Evolutionary conservation across 306 rosid genomes (phyloP).

Genomic region (Sechiopsis laciniata): DNA sequence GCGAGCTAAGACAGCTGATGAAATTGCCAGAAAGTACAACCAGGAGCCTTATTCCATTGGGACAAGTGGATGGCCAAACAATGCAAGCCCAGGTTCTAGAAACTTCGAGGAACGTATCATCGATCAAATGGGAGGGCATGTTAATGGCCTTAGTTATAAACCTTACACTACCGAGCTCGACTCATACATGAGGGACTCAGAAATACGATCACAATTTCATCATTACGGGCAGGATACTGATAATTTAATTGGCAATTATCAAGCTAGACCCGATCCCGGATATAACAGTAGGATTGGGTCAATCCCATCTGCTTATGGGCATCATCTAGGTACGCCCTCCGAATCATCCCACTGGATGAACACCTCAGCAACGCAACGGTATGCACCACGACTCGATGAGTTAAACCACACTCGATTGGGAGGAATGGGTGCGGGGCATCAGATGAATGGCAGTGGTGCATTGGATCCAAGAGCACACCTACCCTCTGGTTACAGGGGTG

Average conservation of each 20-base stretch:
- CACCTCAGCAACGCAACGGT: constrained; percentile 50
- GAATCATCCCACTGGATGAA: constrained; percentile 33
- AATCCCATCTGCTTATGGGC: constrained; percentile 27
- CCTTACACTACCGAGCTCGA: constrained; percentile 29
- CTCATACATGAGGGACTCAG: constrained; percentile 30
- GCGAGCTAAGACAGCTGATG: constrained; percentile 6
- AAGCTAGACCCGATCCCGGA: constrained; percentile 31
- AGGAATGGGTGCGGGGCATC: constrained; percentile 31
- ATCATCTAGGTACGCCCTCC: constrained; percentile 19
- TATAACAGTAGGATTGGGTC: constrained; percentile 23
- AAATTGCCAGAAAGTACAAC: constrained; percentile 15
- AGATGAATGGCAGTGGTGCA: constrained; percentile 17
- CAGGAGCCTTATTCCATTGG: constrained; percentile 14
- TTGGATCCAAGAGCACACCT: constrained; percentile 31
- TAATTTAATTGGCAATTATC: constrained; percentile 24
- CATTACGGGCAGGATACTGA: constrained; percentile 34
- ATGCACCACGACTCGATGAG: constrained; percentile 58
- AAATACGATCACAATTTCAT: constrained; percentile 30
- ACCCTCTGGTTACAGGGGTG: constrained; percentile 30
- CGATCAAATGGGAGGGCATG: constrained; percentile 26
- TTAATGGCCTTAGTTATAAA: constrained; percentile 27
- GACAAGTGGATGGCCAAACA: constrained; percentile 26
- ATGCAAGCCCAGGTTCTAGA: constrained; percentile 29
- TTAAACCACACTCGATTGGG: constrained; percentile 36
- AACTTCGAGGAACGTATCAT: constrained; percentile 31